phyloP scores from a whole-genome alignment of 768 basidiomycete species.

The Mycena belliarum region DNA sequence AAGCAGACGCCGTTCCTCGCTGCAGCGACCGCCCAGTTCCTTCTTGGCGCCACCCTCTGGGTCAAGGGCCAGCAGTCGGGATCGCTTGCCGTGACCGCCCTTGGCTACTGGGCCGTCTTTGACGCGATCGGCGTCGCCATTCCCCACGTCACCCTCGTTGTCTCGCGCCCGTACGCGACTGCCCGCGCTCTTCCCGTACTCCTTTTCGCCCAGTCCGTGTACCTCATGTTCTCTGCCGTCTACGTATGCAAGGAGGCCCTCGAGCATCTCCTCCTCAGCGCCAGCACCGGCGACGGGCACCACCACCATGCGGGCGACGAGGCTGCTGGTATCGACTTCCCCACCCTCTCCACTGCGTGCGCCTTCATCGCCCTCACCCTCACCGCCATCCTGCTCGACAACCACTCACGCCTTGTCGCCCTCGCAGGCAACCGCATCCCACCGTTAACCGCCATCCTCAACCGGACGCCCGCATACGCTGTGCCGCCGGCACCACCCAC shows the following conservation, averaged over 20 bases:
- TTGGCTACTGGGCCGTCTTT: constrained; percentile 97
- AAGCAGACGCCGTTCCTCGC: constrained; percentile 29
- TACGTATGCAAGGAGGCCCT: constrained; percentile 98
- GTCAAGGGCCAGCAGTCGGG: constrained; percentile 86
- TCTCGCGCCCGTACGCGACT: constrained; percentile 41
- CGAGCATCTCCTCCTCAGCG: constrained; percentile 83
- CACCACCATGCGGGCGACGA: constrained; percentile 32
- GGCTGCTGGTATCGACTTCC: constrained; percentile 65
- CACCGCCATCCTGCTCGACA: constrained; percentile 60
- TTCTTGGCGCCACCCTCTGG: constrained; percentile 80
- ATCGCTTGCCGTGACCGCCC: constrained; percentile 82
- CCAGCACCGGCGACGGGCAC: constrained; percentile 44
- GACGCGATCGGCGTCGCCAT: constrained; percentile 82
- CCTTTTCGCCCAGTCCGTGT: constrained; percentile 89
- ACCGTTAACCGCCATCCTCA: constrained; percentile 49
- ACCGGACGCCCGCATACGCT: constrained; percentile 38
- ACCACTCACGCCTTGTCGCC: constrained; percentile 64
- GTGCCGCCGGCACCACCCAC: constrained; percentile 21
- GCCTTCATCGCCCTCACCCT: constrained; percentile 58
- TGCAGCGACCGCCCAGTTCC: constrained; percentile 75
- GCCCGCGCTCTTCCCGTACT: constrained; percentile 68
- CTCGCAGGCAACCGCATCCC: constrained; percentile 68
- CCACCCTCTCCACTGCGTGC: constrained; percentile 54
- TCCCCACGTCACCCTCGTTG: constrained; percentile 13
- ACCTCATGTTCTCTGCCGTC: constrained; percentile 90